These are phyloP conservation scores for Exophiala phaeomuriformis DNA, from an alignment of 2,329 filamentous ascomycete genomes.

Conservation along the genomic window DNA sequence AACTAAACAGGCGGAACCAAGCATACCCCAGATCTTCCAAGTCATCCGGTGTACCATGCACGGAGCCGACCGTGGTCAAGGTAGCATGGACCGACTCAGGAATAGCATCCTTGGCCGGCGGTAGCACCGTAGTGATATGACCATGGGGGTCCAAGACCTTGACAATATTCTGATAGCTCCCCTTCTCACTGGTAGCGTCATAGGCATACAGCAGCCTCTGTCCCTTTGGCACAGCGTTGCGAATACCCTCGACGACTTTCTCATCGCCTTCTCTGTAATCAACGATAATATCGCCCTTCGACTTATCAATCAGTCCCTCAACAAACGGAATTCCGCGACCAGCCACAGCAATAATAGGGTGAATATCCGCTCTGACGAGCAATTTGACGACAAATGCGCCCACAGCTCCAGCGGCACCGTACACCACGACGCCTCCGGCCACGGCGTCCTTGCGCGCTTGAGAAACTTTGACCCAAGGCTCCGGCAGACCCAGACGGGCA, in stretches of 20 bases:
- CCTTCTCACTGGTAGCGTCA: conserved; percentile 52
- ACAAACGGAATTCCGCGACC: conserved; percentile 48
- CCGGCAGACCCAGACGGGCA: conserved; percentile 18
- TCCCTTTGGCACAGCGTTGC: conserved; percentile 36
- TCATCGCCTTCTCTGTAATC: conserved; percentile 56
- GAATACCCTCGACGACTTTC: conserved; percentile 42
- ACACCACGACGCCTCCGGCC: conserved; percentile 41
- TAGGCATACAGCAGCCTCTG: conserved; percentile 46
- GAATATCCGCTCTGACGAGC: conserved; percentile 49
- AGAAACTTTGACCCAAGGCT: conserved; percentile 19
- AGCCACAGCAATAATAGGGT: conserved; percentile 56
- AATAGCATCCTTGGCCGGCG: conserved; percentile 18
- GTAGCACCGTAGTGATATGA: conserved; percentile 19
- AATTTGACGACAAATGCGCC: conserved; percentile 55
- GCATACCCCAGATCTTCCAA: conserved; percentile 40
- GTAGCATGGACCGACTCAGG: conserved; percentile 18
- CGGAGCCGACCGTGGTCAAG: conserved; percentile 20
- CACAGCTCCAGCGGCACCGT: conserved; percentile 51
- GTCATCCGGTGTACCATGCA: conserved; percentile 20
- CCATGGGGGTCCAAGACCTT: conserved; percentile 36
- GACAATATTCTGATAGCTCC: conserved; percentile 41
- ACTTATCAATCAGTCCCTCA: conserved; percentile 44
- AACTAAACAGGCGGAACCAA: conserved; percentile 40
- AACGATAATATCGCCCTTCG: conserved; percentile 51
- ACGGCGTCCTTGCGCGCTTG: conserved; percentile 15